These are phyloP conservation scores for Trichocladium uniseriatum DNA, from an alignment of 495 filamentous ascomycete genomes.

Conservation along the genomic window DNA sequence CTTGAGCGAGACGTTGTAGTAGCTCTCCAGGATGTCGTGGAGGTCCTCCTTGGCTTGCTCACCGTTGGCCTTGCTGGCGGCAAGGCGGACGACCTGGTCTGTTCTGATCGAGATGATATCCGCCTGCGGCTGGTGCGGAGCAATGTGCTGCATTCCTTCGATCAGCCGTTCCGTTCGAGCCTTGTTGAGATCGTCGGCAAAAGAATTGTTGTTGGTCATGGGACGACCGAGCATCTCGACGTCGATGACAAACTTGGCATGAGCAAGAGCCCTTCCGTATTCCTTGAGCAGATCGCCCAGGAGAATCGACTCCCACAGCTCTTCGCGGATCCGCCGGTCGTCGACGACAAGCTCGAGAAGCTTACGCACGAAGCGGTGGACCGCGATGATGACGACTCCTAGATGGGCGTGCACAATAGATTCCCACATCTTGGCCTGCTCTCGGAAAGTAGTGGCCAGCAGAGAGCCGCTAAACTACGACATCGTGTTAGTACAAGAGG, in stretches of 20 bases:
- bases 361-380: conserved; percentile 40
- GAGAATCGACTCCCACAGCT: conserved; percentile 32
- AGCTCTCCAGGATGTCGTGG: conserved; percentile 48
- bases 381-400: conserved; percentile 32
- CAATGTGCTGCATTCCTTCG: no score
- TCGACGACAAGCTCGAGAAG: conserved; percentile 30
- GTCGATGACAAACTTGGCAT: conserved; percentile 39
- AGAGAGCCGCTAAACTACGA: conserved; percentile 29
- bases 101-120: conserved; percentile 47
- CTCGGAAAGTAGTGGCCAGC: conserved; percentile 38
- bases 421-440: conserved; percentile 45
- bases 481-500: neutral
- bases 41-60: conserved; percentile 42
- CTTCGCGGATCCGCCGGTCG: conserved; percentile 30
- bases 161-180: no score
- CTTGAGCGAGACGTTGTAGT: conserved; percentile 51
- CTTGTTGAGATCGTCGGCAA: no score
- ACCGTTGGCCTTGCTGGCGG: conserved; percentile 34
- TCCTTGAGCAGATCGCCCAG: conserved; percentile 33
- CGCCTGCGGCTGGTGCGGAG: no score
- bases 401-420: conserved; percentile 31
- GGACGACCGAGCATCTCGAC: conserved; percentile 40
- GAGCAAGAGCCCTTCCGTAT: conserved; percentile 37
- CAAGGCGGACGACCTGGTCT: neutral
- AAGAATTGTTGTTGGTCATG: no score